Conservation (phyloP, 352 stramenopile genomes). For the Pythium plurisporium region DNA sequence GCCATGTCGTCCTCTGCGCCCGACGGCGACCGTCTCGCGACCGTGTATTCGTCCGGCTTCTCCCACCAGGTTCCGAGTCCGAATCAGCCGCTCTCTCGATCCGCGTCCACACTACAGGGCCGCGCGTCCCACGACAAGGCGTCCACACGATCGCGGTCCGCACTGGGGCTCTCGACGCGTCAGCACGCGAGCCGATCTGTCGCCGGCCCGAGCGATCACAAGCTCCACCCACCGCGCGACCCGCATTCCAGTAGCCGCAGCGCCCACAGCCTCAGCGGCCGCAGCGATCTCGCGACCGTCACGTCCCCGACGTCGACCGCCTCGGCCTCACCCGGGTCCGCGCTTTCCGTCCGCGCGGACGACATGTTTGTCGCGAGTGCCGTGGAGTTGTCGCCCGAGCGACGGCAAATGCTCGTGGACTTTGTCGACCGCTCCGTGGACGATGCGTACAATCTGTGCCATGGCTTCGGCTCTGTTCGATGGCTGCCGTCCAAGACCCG, state of each 20-base stretch:
- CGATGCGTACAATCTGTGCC: conserved; percentile 76
- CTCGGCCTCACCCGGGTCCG: background rate
- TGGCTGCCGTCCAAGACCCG: conserved; percentile 64
- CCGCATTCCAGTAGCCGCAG: conserved; percentile 3
- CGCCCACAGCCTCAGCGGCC: conserved; percentile 1
- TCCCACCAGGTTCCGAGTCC: background rate
- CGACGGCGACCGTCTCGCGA: conserved; percentile 3
- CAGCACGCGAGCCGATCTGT: conserved; percentile 12
- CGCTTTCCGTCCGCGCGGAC: conserved; percentile 3
- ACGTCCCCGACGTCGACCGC: background rate
- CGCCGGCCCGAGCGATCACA: background rate
- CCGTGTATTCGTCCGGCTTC: background rate
- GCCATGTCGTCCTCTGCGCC: conserved; percentile 8
- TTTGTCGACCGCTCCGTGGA: conserved; percentile 77
- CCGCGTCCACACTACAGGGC: background rate
- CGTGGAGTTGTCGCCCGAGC: conserved; percentile 33
- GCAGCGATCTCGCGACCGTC: background rate
- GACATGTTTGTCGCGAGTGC: background rate
- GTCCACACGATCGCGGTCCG: conserved; percentile 11
- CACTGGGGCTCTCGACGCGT: conserved; percentile 9
- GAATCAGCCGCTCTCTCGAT: background rate
- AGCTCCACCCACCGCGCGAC: background rate
- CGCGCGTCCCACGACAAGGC: background rate
- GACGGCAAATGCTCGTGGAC: conserved; percentile 45
- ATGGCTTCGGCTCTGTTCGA: conserved; percentile 67